phyloP scores from a whole-genome alignment of 768 basidiomycete species.

The Exidia glandulosa region DNA sequence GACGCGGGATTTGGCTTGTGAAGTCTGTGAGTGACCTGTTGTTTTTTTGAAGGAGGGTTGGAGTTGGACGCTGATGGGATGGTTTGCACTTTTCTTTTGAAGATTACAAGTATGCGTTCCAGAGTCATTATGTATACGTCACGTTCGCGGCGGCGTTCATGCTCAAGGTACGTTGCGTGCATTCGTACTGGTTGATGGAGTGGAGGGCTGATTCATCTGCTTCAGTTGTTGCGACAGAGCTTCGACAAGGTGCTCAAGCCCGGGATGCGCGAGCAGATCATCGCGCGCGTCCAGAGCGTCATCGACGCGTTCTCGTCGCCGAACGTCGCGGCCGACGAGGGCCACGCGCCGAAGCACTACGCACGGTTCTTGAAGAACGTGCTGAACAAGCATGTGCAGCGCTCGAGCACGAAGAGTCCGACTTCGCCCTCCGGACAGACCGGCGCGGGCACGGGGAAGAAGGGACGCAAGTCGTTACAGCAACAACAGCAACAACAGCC shows the following conservation, averaged over 20 bases:
- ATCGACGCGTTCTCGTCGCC: conserved; percentile 12
- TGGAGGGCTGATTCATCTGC: background rate
- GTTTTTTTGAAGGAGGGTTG: background rate
- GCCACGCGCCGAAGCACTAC: conserved; percentile 15
- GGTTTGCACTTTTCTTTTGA: too few relatives aligned
- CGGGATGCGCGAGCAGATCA: conserved; percentile 8
- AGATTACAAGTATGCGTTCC: background rate
- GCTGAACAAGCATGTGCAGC: background rate
- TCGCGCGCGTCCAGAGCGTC: conserved; percentile 9
- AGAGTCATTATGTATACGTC: conserved; percentile 14
- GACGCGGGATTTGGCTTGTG: background rate
- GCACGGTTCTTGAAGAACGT: conserved; percentile 9
- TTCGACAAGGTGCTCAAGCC: conserved; percentile 7
- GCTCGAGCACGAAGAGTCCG: background rate
- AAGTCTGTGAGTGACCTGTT: background rate
- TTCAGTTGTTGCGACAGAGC: conserved; percentile 12
- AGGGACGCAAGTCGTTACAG: background rate
- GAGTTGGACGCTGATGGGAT: background rate
- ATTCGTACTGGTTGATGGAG: background rate
- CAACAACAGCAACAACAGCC: background rate
- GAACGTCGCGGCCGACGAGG: conserved; percentile 13
- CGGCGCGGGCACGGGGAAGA: background rate
- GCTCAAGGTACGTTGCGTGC: conserved; percentile 7
- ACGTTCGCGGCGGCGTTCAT: conserved; percentile 15
- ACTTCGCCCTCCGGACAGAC: background rate